Conservation (phyloP, 2,329 filamentous ascomycete genomes). For the Ophiocordyceps camponoti-saundersi region DNA sequence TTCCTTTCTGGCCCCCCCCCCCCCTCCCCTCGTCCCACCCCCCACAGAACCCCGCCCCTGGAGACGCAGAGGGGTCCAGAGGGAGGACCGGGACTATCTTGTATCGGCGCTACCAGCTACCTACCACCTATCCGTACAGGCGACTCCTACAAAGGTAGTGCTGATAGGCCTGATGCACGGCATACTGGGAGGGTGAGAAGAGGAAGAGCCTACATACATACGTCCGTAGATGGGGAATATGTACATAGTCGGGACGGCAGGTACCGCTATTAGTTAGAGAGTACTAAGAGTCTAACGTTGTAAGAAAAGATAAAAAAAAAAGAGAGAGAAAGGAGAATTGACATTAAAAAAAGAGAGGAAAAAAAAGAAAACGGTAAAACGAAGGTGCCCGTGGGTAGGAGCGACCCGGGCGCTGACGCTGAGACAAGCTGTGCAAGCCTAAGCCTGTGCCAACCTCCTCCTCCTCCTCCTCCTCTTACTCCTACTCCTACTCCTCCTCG, state of each 20-base stretch:
- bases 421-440: neutral
- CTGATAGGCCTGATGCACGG: no score
- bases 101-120: neutral
- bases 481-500: neutral
- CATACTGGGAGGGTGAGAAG: no score
- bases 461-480: neutral
- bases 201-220: no score
- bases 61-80: neutral
- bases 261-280: no score
- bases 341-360: neutral
- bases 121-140: no score
- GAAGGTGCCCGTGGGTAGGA: neutral
- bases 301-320: no score
- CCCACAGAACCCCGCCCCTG: neutral
- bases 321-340: no score
- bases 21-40: neutral
- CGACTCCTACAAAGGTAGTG: no score
- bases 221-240: no score
- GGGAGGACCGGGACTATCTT: neutral
- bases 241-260: no score
- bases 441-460: neutral
- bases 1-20: no score
- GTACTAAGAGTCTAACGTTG: no score
- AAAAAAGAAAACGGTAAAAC: neutral
- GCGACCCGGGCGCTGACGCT: neutral